Percentiles rank a stretch among this genome's conserved stretches.
These are phyloP conservation scores for Fomitiporia mediterranea DNA, from an alignment of 1,284 basidiomycete genomes.

Conservation along the genomic window DNA sequence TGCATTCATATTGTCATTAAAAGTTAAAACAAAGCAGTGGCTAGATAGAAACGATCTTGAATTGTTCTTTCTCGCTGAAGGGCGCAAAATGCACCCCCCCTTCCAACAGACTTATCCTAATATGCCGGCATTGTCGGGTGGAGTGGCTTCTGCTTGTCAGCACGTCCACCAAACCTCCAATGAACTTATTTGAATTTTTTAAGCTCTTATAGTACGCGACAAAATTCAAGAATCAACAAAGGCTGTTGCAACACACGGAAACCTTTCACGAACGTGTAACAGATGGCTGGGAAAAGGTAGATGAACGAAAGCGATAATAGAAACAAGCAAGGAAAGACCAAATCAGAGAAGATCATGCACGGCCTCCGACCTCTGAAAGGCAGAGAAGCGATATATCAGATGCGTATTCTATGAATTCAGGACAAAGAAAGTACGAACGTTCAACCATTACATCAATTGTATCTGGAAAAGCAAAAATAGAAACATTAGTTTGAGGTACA, in stretches of 20 bases:
- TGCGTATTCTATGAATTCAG: not conserved
- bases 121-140: no score
- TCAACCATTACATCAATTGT: constrained; percentile 92
- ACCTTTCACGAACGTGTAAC: not conserved
- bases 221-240: no score
- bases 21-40: no score
- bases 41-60: no score
- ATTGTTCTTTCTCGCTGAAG: no score
- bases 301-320: not conserved
- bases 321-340: not conserved
- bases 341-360: not conserved
- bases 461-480: constrained; percentile 39
- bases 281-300: not conserved
- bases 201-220: no score
- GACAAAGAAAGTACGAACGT: constrained; percentile 56
- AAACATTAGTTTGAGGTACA: not conserved
- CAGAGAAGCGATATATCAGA: not conserved
- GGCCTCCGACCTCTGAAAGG: constrained; percentile 34
- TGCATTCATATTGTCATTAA: no score
- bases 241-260: not conserved
- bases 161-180: no score
- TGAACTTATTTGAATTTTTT: no score
- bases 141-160: no score
- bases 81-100: no score
- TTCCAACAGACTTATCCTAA: no score